phyloP scores from a whole-genome alignment of 2,329 filamentous ascomycete species.

The Diplodia corticola region DNA sequence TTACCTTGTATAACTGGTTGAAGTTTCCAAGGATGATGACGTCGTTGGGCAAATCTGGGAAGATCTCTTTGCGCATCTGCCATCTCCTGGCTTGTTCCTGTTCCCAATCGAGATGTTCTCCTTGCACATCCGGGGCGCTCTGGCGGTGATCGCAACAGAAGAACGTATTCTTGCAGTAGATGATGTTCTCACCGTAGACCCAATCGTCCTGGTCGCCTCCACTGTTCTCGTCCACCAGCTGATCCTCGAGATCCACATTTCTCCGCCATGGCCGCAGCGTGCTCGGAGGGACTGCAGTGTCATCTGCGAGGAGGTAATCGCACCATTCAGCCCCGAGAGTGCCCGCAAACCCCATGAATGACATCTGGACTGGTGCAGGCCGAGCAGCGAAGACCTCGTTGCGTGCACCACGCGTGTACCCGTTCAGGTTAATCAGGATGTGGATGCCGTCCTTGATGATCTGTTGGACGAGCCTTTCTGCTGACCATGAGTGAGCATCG shows the following conservation, averaged over 20 bases:
- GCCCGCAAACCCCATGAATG: constrained; percentile 98
- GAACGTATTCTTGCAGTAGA: constrained; percentile 92
- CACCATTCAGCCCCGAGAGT: constrained; percentile 98
- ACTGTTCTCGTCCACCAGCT: constrained; percentile 62
- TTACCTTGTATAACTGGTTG: constrained; percentile 96
- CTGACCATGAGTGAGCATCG: constrained; percentile 83
- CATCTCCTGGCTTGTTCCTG: constrained; percentile 80
- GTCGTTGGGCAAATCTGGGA: constrained; percentile 78
- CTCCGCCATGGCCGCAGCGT: constrained; percentile 78
- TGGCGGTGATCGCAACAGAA: constrained; percentile 98
- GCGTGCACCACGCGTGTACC: constrained; percentile 92
- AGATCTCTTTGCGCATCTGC: constrained; percentile 90
- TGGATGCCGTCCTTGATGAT: constrained; percentile 88
- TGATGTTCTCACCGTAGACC: constrained; percentile 96
- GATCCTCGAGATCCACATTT: constrained; percentile 73
- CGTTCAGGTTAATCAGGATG: constrained; percentile 95
- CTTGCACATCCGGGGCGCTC: constrained; percentile 72
- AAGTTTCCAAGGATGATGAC: constrained; percentile 94
- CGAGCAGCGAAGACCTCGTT: constrained; percentile 97
- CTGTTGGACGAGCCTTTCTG: constrained; percentile 80
- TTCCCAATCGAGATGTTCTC: constrained; percentile 72
- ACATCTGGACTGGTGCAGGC: constrained; percentile 96
- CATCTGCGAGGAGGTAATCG: constrained; percentile 91
- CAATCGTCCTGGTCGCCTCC: constrained; percentile 72
- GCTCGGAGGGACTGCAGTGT: constrained; percentile 77